Evolutionary conservation across 2,329 filamentous ascomycete species (phyloP), one percentile per base, ranked within the genome.

Genomic region (Paracamarosporium sp.): DNA sequence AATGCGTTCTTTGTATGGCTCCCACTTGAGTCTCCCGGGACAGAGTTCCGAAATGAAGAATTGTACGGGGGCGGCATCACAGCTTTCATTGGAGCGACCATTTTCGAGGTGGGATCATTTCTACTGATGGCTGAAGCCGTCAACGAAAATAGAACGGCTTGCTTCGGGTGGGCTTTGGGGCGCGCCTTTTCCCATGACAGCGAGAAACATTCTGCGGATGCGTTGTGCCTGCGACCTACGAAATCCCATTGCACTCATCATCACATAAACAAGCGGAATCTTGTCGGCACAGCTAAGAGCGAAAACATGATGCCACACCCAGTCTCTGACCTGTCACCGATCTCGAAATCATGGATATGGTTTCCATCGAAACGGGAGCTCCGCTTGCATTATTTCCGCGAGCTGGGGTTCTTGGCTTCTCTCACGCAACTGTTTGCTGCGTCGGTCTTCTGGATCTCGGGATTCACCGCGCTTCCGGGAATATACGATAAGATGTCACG

Each of bases 91-190:
- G 88, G 88, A 4, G 87, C 87, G 0, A 88, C 86, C 0, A 76
- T 90, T 6, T 90, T 91, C 69, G 86, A 88, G 63, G 53, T 88
- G 4, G 88, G 88, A 0, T 86, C 85, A 33, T 67, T 90, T 1
- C 72, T 90, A 1, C 78, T 90, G 25, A 79, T 90, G 73, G 76
- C 89, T 1, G 88, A 91, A 71, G 88, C 88, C 3, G 80, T 90
- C n/a, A 91, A 91, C 68, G 86, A 87, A 66, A 86, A 89, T 64
- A 79, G 83, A 12, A 77, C 82, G 0, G 86, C 84, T 12, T 91
- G 88, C 70, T 90, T 90, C 68, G 88, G 88, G 3, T 91, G 87
- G 87, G 88, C 88, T 0, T 64, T 90, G 1, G 84, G 89, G 62
- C 79, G 80, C 22, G 79, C 79, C 0, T 38, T 84, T 2, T 77